Evolutionary conservation across 177 flowering plant species (phyloP).

Genomic region (Vitis hybrid): DNA sequence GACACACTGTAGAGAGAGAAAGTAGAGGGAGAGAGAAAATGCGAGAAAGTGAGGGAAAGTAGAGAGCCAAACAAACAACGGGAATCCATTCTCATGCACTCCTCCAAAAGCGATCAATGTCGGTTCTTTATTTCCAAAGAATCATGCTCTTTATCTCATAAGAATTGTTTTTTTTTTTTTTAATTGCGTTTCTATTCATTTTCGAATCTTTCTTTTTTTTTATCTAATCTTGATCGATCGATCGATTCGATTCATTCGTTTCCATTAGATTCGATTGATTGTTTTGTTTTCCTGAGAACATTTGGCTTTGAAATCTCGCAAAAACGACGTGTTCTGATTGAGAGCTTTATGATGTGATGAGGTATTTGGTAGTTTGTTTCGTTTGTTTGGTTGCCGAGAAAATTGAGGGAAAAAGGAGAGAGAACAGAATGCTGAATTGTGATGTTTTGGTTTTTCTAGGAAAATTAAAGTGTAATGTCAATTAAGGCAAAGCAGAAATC

Average conservation of each 20-base stretch:
- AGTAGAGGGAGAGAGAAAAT: background rate
- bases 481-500: too few relatives aligned
- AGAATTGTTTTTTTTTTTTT: conserved; percentile 8
- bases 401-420: background rate
- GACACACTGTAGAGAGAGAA: conserved; percentile 1
- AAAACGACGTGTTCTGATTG: background rate
- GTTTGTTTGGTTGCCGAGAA: conserved; percentile 12
- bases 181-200: conserved; percentile 6
- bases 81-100: background rate
- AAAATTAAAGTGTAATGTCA: too few relatives aligned
- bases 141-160: background rate
- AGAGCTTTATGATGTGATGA: conserved; percentile 5
- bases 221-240: too few relatives aligned
- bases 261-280: background rate
- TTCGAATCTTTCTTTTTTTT: conserved; percentile 3
- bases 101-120: conserved; percentile 27
- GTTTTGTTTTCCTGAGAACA: conserved; percentile 1
- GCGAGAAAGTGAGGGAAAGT: background rate
- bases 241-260: too few relatives aligned
- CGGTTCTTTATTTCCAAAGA: conserved; percentile 22
- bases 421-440: background rate
- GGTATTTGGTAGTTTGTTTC: conserved; percentile 4
- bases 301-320: background rate
- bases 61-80: conserved; percentile 7
- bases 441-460: too few relatives aligned